Evolutionary conservation across 768 basidiomycete species (phyloP), one percentile per base, ranked within the genome.

Genomic region (Baorangia bicolor): DNA sequence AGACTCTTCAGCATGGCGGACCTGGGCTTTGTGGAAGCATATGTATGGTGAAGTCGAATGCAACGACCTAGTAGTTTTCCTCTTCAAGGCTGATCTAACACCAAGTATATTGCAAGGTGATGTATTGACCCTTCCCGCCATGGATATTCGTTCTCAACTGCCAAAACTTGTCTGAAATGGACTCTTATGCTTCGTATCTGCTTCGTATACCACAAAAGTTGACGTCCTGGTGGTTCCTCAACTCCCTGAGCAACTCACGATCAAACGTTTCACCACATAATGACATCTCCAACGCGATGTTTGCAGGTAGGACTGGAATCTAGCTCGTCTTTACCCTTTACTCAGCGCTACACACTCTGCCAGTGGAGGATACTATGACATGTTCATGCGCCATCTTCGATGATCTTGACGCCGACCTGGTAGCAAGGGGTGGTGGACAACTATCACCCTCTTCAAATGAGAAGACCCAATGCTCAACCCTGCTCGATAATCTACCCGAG

Each of bases 351-450:
- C n/a, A n/a, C n/a, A n/a, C n/a, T n/a, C n/a, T n/a, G n/a, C n/a
- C n/a, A n/a, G n/a, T n/a, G n/a, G n/a, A n/a, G n/a, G n/a, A n/a
- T n/a, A n/a, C n/a, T n/a, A 47, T 42, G 39, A 48, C 31, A 9
- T 54, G 48, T 42, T 48, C 46, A 5, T 35, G 53, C 31, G 53
- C 45, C n/a, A 25, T 41, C 12, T 54, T 41, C 20, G 39, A 48
- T 13, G 16, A 20, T 13, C 38, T 34, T 2, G 53, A 54, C 9
- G 37, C 39, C 33, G 46, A 41, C 39, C 25, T 47, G 8, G 35
- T 4, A 12, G 34, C 23, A 20, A 31, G 21, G 28, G 21, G 5
- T 20, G 7, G 13, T 30, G 49, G 21, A n/a, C 14, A 41, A 18
- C 21, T 6, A 49, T 28, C 48, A 28, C 38, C 21, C 5, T n/a